Base-by-base conservation (phyloP, 305 asterid genomes). In the Rubia tinctorum region DNA sequence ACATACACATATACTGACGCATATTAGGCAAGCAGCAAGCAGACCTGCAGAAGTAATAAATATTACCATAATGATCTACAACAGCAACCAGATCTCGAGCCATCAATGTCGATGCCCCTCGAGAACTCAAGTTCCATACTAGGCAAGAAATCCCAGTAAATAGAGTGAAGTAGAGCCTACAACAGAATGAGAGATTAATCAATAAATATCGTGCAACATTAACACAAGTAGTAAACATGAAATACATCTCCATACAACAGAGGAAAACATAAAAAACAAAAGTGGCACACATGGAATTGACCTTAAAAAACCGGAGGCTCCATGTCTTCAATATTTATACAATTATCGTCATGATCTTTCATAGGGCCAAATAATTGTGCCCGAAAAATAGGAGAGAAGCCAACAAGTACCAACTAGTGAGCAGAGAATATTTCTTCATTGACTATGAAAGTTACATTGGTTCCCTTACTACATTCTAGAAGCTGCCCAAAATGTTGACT, bases 281-380 rank as follows among this genome's bases (percentile, higher is more conserved):
- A 25, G 58, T 9, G 25, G 68, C 9, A 69, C 27, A 30, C 34
- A 30, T 53, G 59, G 6, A 53, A 22, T 10, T 39, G 7, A 27
- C 89, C 98, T 97, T 92, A 89, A 80, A 94, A 94, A 77, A 92
- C 93, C 22, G 96, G 90, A 47, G 97, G 80, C 78, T 92, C 95
- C 80, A 94, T 86, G 78, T 94, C 98, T 80, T 92, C 97, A 71
- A 94, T 80, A 67, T 76, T 85, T 71, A 92, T 88, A 71, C 80
- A 75, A 73, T 83, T 80, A 8, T 89, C 84, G 75, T 89, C 82
- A 67, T 88, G 93, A 81, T 92, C 98, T 84, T 89, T 95, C 99
- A 95, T 90, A 68, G 97, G 99, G 76, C 99, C 98, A 85, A 84
- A 92, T 43, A 95, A 84, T 75, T 95, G 99, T 80, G 98, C 99